phyloP scores from a whole-genome alignment of 2,329 filamentous ascomycete genomes.

The Cyphellophora attinorum region DNA sequence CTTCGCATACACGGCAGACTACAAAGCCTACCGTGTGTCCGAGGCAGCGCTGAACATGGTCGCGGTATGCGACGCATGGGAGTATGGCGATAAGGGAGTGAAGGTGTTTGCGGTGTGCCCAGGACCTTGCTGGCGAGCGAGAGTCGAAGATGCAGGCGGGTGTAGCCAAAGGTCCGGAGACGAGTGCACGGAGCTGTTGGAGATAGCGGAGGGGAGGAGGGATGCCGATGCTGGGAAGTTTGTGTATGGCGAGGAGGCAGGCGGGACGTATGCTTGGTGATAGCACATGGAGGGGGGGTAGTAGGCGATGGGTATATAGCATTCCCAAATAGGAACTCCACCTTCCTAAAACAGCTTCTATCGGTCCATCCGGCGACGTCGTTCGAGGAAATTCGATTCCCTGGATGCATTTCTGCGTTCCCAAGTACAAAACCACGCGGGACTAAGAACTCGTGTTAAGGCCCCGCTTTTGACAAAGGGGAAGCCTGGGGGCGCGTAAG shows the following conservation, averaged over 20 bases:
- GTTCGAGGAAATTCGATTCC: no score
- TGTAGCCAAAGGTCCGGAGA: slow-evolving; percentile 1
- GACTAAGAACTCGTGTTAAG: no score
- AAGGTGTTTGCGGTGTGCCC: not conserved
- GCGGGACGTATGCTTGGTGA: not conserved
- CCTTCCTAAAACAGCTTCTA: no score
- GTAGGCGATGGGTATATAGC: no score
- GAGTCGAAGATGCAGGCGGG: not conserved
- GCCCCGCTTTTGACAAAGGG: no score
- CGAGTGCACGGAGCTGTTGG: slow-evolving; percentile 2
- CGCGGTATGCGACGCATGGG: not conserved
- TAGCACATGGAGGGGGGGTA: no score
- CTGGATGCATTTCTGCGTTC: no score
- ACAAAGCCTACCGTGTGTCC: slow-evolving; percentile 29
- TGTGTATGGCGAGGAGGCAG: not conserved
- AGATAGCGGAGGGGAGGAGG: not conserved
- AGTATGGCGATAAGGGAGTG: not conserved
- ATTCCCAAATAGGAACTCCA: no score
- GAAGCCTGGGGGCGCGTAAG: no score
- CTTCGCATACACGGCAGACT: slow-evolving; percentile 20
- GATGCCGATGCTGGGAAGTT: slow-evolving; percentile 1
- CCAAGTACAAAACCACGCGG: no score
- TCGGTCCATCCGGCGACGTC: no score
- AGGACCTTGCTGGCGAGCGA: not conserved
- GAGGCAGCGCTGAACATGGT: slow-evolving; percentile 38